A percentile compares a stretch with the other conserved stretches of the same genome.
Conservation (phyloP, 441 rosid genomes). For the Gossypium gossypioides region DNA sequence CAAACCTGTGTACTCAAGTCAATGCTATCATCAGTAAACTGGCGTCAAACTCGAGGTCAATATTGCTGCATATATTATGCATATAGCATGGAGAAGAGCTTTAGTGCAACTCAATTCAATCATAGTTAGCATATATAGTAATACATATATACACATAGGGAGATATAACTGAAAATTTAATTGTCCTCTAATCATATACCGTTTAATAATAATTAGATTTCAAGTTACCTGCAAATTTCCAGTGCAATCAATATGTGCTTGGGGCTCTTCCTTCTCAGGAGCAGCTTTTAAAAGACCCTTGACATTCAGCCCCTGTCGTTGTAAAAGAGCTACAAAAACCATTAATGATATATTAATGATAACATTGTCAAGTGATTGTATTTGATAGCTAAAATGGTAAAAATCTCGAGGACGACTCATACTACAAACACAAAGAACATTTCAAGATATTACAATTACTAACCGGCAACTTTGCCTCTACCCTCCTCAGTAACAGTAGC, state of each 20-base stretch:
- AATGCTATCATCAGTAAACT: constrained; percentile 12
- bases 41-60: neutral
- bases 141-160: neutral
- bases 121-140: neutral
- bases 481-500: constrained; percentile 74
- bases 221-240: constrained; percentile 68
- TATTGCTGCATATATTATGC: neutral
- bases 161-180: neutral
- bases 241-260: constrained; percentile 75
- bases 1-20: constrained; percentile 50
- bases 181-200: neutral
- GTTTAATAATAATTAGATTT: neutral
- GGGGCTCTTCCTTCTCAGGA: constrained; percentile 70
- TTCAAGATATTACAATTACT: constrained; percentile 15
- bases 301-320: constrained; percentile 84
- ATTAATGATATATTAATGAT: constrained; percentile 12
- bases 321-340: constrained; percentile 58
- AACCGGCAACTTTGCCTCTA: constrained; percentile 96
- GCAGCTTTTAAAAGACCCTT: constrained; percentile 72
- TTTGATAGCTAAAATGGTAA: neutral
- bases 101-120: neutral
- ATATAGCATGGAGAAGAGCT: neutral
- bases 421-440: neutral
- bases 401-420: constrained; percentile 5
- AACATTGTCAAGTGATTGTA: constrained; percentile 10